These are phyloP conservation scores for Neonectria punicea DNA, from an alignment of 2,329 filamentous ascomycete genomes.

Conservation along the genomic window DNA sequence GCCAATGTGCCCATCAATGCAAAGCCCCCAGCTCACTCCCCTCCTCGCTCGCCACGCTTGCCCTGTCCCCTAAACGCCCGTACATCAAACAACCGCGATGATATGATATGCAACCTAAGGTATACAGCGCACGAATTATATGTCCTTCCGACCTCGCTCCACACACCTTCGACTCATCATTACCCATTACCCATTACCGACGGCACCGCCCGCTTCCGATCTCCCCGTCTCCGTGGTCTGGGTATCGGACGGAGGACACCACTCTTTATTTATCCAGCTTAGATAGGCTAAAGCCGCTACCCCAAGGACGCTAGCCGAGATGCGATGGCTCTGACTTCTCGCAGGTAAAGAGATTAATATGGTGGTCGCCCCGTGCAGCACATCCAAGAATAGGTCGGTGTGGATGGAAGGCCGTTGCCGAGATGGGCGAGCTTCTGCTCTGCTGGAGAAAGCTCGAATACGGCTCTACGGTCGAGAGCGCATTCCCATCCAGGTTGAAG, in stretches of 20 bases:
- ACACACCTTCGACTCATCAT: constrained; percentile 18
- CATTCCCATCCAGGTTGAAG: constrained; percentile 85
- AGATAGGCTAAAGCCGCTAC: constrained; percentile 29
- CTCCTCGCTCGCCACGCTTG: constrained; percentile 31
- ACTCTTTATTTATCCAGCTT: constrained; percentile 15
- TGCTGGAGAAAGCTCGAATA: constrained; percentile 90
- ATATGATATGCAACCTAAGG: constrained; percentile 39
- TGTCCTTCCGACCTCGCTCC: constrained; percentile 25
- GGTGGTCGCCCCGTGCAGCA: constrained; percentile 85
- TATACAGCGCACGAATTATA: constrained; percentile 30
- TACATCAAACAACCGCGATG: constrained; percentile 33
- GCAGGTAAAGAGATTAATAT: constrained; percentile 89
- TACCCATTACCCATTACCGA: constrained; percentile 3
- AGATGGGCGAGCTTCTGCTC: constrained; percentile 83
- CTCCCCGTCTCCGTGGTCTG: constrained; percentile 8
- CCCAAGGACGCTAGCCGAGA: constrained; percentile 44
- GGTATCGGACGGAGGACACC: constrained; percentile 19
- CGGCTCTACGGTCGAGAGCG: constrained; percentile 86
- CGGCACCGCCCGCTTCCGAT: constrained; percentile 3
- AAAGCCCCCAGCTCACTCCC: constrained; percentile 18
- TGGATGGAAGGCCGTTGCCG: constrained; percentile 92
- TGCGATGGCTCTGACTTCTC: constrained; percentile 57
- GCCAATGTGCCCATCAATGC: constrained; percentile 26
- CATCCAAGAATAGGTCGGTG: constrained; percentile 92
- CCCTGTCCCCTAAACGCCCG: constrained; percentile 38